A percentile compares a stretch with the other conserved stretches of the same genome.
These are phyloP conservation scores for Paecilomyces variotii DNA, from an alignment of 2,329 filamentous ascomycete species.

Conservation along the genomic window DNA sequence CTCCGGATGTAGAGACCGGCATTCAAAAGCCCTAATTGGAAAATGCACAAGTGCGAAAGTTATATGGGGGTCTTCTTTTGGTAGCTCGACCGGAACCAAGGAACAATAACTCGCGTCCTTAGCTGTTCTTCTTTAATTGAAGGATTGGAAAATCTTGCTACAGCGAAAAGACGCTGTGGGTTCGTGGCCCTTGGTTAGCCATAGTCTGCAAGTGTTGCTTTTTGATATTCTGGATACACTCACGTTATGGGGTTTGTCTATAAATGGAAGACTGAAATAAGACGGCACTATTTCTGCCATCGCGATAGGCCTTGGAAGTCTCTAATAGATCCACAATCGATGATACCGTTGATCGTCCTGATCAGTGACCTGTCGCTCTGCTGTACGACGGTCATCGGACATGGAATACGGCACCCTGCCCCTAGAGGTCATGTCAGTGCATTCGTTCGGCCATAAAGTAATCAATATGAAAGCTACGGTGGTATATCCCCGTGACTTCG, in stretches of 20 bases:
- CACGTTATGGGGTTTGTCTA: background rate
- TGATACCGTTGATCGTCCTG: background rate
- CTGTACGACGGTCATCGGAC: background rate
- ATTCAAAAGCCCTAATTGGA: background rate
- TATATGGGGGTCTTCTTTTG: background rate
- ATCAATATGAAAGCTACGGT: background rate
- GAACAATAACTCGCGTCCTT: background rate
- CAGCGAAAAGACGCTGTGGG: too few relatives aligned
- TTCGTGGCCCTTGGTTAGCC: background rate
- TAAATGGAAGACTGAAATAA: background rate
- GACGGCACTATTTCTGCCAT: background rate
- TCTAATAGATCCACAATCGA: background rate
- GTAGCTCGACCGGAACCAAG: background rate
- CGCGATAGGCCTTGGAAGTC: background rate
- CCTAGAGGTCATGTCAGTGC: background rate
- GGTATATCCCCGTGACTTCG: background rate
- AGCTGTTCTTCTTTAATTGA: background rate
- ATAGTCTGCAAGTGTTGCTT: background rate
- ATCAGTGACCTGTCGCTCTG: background rate
- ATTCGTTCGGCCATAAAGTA: background rate
- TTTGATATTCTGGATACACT: background rate
- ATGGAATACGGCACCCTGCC: background rate
- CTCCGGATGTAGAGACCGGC: background rate
- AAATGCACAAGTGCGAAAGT: background rate
- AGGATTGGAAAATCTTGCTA: background rate